Evolutionary conservation across 2,329 filamentous ascomycete species (phyloP), one percentile per base, ranked within the genome.

Genomic region (Trichophyton mentagrophytes): DNA sequence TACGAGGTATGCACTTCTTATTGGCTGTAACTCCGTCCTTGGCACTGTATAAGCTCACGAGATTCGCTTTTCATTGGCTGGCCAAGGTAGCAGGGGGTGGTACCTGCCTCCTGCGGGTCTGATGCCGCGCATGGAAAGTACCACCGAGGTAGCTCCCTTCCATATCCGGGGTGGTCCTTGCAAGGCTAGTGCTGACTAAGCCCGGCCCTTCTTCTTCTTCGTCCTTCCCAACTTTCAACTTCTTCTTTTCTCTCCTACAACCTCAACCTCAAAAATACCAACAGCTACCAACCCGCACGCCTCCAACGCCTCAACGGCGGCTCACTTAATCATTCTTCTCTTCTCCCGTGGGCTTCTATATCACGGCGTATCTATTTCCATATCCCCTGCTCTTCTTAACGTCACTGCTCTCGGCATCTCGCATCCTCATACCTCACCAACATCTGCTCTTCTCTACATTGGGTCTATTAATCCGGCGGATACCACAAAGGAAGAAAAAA

Each of bases 201-300:
- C 51, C 9, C 9, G 33, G 42, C 36, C 17, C 17, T 20, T 42
- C n/a, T 47, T 55, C 36, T 47, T 30, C 17, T 59, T 40, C 47
- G 49, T 36, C 33, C 38, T 57, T 55, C 58, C 46, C 49, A 46
- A 57, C 57, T 46, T 61, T 17, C 59, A 40, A 57, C 46, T 65
- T 63, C 61, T 63, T 62, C 58, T 61, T 61, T 57, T 53, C 49
- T 58, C 57, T 62, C 30, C 53, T 61, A 46, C 36, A 47, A 60
- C 58, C 22, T 57, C 61, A 30, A 30, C 27, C 5, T 30, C 40
- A 44, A 44, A 44, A 15, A 13, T 13, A 27, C 20, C 20, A 5
- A 13, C 17, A 11, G 11, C 44, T 51, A 9, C 46, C 8, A 30
- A 11, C 22, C 9, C 2, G 9, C 17, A 11, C 44, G 20, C 44